Evolutionary conservation across 73 alveolate species (phyloP).

Genomic region (Paramecium primaurelia): DNA sequence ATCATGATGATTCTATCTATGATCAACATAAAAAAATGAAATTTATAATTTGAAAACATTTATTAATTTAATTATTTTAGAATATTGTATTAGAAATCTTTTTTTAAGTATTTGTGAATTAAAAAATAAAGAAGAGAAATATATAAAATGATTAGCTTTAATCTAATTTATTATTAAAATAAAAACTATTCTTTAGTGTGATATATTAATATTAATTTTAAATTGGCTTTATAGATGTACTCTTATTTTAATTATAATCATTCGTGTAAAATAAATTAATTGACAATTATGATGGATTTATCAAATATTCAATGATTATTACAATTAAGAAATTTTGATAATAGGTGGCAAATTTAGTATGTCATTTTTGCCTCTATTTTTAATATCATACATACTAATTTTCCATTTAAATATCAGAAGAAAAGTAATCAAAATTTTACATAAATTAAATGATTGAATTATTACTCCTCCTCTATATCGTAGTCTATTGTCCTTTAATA

Average conservation of each 20-base stretch:
- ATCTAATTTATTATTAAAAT: too few species aligned
- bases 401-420: neutral
- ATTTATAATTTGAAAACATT: too few species aligned
- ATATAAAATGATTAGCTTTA: too few species aligned
- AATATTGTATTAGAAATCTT: too few species aligned
- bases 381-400: constrained; percentile 1
- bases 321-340: neutral
- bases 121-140: too few species aligned
- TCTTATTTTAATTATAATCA: neutral
- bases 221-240: neutral
- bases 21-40: too few species aligned
- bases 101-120: too few species aligned
- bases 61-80: too few species aligned
- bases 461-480: constrained; percentile 12
- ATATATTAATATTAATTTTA: too few species aligned
- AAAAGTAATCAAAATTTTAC: neutral
- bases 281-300: neutral
- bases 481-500: constrained; percentile 20
- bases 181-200: too few species aligned
- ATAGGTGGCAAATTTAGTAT: neutral
- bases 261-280: too few species aligned
- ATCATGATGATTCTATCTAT: too few species aligned
- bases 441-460: neutral
- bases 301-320: neutral
- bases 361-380: neutral